phyloP scores from a whole-genome alignment of 164 flowering plant species.

The Piper longum region DNA sequence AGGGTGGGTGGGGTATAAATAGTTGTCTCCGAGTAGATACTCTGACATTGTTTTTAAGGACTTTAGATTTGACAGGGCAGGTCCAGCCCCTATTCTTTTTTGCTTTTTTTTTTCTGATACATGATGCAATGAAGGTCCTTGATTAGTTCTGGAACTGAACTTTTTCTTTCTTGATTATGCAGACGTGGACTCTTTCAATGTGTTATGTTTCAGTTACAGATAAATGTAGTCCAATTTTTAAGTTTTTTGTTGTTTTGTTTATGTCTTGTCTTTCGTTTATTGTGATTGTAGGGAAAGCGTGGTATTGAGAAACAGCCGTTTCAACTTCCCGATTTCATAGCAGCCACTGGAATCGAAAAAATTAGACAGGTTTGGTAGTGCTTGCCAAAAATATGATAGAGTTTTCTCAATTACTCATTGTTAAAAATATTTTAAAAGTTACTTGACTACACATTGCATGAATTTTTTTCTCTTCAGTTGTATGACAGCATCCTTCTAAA shows the following conservation, averaged over 20 bases:
- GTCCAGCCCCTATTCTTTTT: not conserved
- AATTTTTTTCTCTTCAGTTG: too few relatives aligned
- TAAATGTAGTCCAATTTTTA: not conserved
- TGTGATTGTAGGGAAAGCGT: conserved; percentile 75
- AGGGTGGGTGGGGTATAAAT: conserved; percentile 48
- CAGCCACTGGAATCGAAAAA: conserved; percentile 97
- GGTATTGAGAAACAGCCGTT: conserved; percentile 98
- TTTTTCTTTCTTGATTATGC: conserved; percentile 13
- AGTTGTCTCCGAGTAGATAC: conserved; percentile 8
- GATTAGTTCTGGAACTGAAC: conserved; percentile 18
- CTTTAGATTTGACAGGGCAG: conserved; percentile 12
- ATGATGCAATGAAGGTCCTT: conserved; percentile 2
- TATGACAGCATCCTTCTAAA: too few relatives aligned
- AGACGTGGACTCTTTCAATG: conserved; percentile 12
- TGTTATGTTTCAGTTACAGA: not conserved
- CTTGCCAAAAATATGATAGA: too few relatives aligned
- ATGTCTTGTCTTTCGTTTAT: not conserved
- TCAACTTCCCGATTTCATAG: conserved; percentile 98
- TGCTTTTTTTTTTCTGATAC: not conserved
- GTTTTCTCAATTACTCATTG: too few relatives aligned
- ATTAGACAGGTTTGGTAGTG: conserved; percentile 63
- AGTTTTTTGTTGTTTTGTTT: not conserved
- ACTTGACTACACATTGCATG: too few relatives aligned
- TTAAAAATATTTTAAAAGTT: too few relatives aligned
- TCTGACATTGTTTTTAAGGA: conserved; percentile 11